Percentiles rank a stretch among this genome's conserved stretches.
These are phyloP conservation scores for Serpula lacrymans DNA, from an alignment of 768 basidiomycete genomes.

Conservation along the genomic window DNA sequence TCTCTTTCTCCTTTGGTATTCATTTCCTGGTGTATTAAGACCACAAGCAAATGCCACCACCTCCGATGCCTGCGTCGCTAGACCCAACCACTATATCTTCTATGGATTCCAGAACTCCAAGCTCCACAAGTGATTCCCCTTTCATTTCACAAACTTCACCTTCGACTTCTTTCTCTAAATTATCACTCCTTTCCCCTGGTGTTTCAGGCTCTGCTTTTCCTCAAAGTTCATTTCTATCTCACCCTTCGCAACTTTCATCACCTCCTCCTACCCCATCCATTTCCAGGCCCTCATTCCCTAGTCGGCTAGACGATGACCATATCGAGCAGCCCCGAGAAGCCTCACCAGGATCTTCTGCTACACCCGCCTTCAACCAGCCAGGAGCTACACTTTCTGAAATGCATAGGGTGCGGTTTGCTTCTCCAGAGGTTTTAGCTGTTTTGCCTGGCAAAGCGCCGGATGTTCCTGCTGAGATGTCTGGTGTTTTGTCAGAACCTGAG, in stretches of 20 bases:
- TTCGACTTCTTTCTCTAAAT: conserved; percentile 47
- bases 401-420: conserved; percentile 26
- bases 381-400: conserved; percentile 1
- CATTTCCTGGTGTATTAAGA: conserved; percentile 22
- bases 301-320: neutral
- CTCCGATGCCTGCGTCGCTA: conserved; percentile 43
- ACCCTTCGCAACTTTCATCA: conserved; percentile 8
- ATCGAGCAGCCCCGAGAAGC: neutral
- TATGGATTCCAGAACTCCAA: conserved; percentile 14
- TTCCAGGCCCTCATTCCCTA: neutral
- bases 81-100: conserved; percentile 38
- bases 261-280: conserved; percentile 6
- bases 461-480: conserved; percentile 12
- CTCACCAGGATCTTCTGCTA: neutral
- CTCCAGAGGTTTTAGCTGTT: conserved; percentile 24
- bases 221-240: conserved; percentile 10
- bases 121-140: too few species aligned
- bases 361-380: neutral
- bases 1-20: neutral
- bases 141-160: conserved; percentile 31
- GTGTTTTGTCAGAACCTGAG: conserved; percentile 4
- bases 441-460: conserved; percentile 20
- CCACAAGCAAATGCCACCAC: conserved; percentile 45
- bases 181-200: conserved; percentile 43
- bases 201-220: conserved; percentile 9